Evolutionary conservation across 495 filamentous ascomycete genomes (phyloP), one percentile per base, ranked within the genome.

Genomic region (Mytilinidion resinicola): DNA sequence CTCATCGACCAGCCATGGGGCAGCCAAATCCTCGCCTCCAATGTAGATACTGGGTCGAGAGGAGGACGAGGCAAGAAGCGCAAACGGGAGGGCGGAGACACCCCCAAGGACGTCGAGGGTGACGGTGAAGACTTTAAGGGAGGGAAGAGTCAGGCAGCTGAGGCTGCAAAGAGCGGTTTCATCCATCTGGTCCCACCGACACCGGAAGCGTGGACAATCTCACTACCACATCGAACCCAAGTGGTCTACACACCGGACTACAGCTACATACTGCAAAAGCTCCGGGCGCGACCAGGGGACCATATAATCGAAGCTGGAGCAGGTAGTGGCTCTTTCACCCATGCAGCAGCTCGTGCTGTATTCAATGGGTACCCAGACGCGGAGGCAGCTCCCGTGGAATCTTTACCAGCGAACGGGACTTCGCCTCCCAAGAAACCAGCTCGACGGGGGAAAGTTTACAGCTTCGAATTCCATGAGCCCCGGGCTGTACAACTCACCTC

Each of bases 241-340:
- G 92, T 98, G 49, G 93, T 98, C 61, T 98, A 98, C 68, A 96
- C 90, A 1, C 90, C 95, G 9, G 93, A 98, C 71, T 96, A 95
- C 74, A 95, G 91, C 73, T 98, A 93, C 68, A 86, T 98, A 38
- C 80, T 98, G 20, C 90, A 96, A 68, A 80, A 90, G 47, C 77
- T 98, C 49, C 83, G 89, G 12, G 92, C 85, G 2, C 74, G 88
- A 20, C 90, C 93, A 0, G 95, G 93, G 2, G 81, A 79, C 9
- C 80, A 80, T 9, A 68, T 98, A 10, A 93, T 98, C 49, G 93
- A 98, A 73, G 95, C 93, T 1, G 93, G 93, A 19, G 89, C 92
- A 0, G 93, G 93, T 0, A 96, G 90, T 71, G 93, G 93, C 9
- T 91, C 86, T 33, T 98, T 98, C 72, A 96, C 91, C 10, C 93